Base-by-base conservation (phyloP, 805 yeast genomes). In the Teunomyces barrocoloradensis region DNA sequence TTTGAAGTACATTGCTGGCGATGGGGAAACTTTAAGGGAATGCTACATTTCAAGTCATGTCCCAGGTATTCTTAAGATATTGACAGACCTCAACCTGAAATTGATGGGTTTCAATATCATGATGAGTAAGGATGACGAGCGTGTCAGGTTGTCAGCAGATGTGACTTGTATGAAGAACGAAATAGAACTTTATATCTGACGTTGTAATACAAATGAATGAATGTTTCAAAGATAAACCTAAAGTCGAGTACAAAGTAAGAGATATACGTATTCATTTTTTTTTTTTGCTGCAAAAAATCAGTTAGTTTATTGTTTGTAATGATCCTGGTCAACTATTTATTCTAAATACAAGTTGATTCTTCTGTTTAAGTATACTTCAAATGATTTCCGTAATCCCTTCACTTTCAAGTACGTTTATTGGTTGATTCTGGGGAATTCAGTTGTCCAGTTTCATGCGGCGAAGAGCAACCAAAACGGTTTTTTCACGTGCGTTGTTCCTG, bases 81-180 rank as follows among this genome's bases (percentile, higher is more conserved):
- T 58, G 50, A 51, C 46, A 33, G 41, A 44, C n/a, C 49, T 61
- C 43, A 56, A 54, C 42, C 44, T 45, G 35, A 44, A 49, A 35
- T 51, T 62, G 45, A 53, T 57, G 52, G 47, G 53, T n/a, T 58
- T 58, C 45, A 59, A 57, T 48, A 56, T 57, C 39, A 45, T 58
- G 48, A 49, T 47, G 7, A 51, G 57, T 11, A 42, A 40, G 35
- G 51, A 43, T 13, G 52, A 45, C 18, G 56, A 49, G 23, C 38
- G 51, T 7, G 48, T 38, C 38, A 43, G 29, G 20, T 43, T 59
- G 30, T 43, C 34, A 3, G 42, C 20, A 10, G 45, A 46, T 9
- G 52, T 54, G 18, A 45, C 38, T 7, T 18, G 27, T 2, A 42
- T 39, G n/a, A 33, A 42, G 32, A 17, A 15, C n/a, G 28, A 34